Evolutionary conservation across 495 filamentous ascomycete genomes (phyloP).

Genomic region (Gamarada debralockiae): DNA sequence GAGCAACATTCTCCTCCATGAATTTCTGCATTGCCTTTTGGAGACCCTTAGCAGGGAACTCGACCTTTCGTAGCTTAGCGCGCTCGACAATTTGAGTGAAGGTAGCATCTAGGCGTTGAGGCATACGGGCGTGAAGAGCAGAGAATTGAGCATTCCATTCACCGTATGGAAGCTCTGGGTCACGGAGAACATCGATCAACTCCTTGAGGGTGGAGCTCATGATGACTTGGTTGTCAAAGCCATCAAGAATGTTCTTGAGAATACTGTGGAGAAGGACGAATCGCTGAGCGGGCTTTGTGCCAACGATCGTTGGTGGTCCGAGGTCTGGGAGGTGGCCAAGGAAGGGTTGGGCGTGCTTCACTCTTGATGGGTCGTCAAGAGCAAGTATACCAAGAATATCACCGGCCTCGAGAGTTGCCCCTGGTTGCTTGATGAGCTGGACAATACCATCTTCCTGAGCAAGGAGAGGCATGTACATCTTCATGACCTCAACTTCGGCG

Average conservation of each 20-base stretch:
- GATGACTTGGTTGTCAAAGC: conserved; percentile 96
- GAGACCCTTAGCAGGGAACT: conserved; percentile 92
- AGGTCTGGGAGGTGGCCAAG: conserved; percentile 85
- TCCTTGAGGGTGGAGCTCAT: conserved; percentile 88
- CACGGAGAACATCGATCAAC: conserved; percentile 82
- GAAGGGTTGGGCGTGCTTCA: conserved; percentile 98
- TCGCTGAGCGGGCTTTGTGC: conserved; percentile 87
- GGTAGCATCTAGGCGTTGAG: conserved; percentile 78
- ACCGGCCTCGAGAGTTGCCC: conserved; percentile 94
- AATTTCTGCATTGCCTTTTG: conserved; percentile 81
- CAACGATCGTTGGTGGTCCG: conserved; percentile 79
- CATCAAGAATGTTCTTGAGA: conserved; percentile 83
- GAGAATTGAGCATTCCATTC: conserved; percentile 95
- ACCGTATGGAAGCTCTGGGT: conserved; percentile 89
- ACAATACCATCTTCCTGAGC: conserved; percentile 97
- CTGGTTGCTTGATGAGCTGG: conserved; percentile 98
- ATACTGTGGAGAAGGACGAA: conserved; percentile 75
- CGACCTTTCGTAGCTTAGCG: conserved; percentile 65
- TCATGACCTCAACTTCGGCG: conserved; percentile 99
- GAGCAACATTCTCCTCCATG: conserved; percentile 77
- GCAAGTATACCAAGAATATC: conserved; percentile 98
- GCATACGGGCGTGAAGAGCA: conserved; percentile 93
- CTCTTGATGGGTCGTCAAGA: conserved; percentile 90
- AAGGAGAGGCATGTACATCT: conserved; percentile 99
- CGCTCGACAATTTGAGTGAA: conserved; percentile 83